Percentiles rank a stretch among this genome's conserved stretches.
Conservation (phyloP, 345 rosid species). For the Corymbia maculata region DNA sequence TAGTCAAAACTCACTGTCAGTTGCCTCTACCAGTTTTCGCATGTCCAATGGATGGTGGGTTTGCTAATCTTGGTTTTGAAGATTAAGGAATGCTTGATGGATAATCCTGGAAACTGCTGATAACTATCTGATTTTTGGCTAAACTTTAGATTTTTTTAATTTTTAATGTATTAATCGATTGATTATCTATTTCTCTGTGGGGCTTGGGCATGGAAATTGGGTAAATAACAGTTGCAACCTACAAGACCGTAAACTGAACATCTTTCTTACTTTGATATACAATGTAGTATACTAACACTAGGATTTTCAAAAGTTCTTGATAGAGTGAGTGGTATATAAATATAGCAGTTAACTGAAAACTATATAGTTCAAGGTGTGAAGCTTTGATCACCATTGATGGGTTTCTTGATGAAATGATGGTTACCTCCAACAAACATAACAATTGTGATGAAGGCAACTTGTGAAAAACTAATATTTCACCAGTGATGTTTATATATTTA, state of each 20-base stretch:
- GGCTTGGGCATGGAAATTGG: neutral
- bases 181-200: neutral
- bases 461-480: neutral
- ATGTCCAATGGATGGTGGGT: neutral
- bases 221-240: neutral
- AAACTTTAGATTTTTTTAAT: neutral
- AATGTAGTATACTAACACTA: neutral
- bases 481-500: neutral
- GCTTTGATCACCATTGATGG: neutral
- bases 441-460: neutral
- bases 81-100: neutral
- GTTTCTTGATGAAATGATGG: neutral
- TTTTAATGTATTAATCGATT: neutral
- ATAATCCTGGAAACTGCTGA: neutral
- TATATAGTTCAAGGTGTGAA: neutral
- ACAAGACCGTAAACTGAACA: neutral
- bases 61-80: neutral
- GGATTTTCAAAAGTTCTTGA: neutral
- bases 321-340: neutral
- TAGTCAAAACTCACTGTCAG: neutral
- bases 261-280: neutral
- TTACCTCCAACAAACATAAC: neutral
- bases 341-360: neutral
- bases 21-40: neutral
- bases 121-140: neutral